Evolutionary conservation across 208 protist genomes (phyloP).

Genomic region (Leishmania turanica): DNA sequence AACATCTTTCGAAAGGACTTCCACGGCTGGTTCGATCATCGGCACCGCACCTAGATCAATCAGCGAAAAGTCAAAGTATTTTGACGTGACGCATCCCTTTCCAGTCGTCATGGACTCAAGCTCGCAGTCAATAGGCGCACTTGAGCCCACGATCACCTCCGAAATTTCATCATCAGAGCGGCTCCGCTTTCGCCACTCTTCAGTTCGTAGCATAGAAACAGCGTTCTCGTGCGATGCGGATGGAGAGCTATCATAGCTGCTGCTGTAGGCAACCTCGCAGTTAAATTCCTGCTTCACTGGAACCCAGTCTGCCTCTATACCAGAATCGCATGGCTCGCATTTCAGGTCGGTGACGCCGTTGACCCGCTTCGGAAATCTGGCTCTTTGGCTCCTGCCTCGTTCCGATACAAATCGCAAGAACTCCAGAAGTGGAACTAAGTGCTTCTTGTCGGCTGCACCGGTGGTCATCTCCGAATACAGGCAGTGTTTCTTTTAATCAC

Average conservation of each 20-base stretch:
- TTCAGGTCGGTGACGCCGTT: constrained; percentile 14
- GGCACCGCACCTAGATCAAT: constrained; percentile 20
- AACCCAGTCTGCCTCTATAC: constrained; percentile 2
- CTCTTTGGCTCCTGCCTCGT: not conserved
- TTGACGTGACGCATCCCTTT: constrained; percentile 24
- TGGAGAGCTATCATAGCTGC: constrained; percentile 1
- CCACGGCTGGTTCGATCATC: not conserved
- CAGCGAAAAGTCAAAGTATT: constrained; percentile 31
- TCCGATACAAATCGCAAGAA: constrained; percentile 42
- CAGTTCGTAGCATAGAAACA: not conserved
- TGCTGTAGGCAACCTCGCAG: not conserved
- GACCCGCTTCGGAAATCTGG: constrained; percentile 28
- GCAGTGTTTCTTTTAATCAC: not conserved
- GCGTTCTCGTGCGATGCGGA: not conserved
- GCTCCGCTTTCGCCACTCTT: constrained; percentile 18
- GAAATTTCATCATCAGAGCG: constrained; percentile 6
- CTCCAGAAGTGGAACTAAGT: constrained; percentile 45
- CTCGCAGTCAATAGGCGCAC: constrained; percentile 21
- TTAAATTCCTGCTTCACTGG: not conserved
- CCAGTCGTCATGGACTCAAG: constrained; percentile 6
- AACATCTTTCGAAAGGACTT: constrained; percentile 6
- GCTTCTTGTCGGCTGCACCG: constrained; percentile 18
- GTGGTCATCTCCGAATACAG: not conserved
- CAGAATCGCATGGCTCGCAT: not conserved
- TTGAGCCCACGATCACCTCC: not conserved